These are phyloP conservation scores for Mesembryanthemum crystallinum DNA, from an alignment of 148 eudicot species.

Conservation along the genomic window DNA sequence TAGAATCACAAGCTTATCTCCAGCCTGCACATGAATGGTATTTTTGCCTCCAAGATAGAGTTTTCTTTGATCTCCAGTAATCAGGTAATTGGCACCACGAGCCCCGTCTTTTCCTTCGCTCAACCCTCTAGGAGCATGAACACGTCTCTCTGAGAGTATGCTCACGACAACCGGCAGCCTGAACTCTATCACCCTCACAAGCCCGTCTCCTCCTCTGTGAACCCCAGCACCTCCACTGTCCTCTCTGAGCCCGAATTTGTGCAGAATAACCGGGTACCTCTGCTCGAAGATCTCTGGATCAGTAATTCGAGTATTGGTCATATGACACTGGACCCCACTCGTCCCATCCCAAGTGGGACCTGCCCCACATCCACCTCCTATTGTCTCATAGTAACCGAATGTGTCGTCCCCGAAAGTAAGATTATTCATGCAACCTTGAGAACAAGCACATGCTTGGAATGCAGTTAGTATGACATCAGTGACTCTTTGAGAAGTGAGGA, in stretches of 20 bases:
- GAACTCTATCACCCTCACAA: constrained; percentile 89
- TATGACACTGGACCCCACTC: constrained; percentile 94
- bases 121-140: constrained; percentile 90
- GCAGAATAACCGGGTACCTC: constrained; percentile 89
- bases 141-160: constrained; percentile 92
- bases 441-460: constrained; percentile 95
- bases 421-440: constrained; percentile 99
- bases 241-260: constrained; percentile 74
- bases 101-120: constrained; percentile 82
- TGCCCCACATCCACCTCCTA: constrained; percentile 95
- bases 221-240: constrained; percentile 82
- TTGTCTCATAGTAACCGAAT: constrained; percentile 92
- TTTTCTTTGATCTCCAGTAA: constrained; percentile 60
- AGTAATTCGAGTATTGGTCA: constrained; percentile 95
- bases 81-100: constrained; percentile 72
- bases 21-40: constrained; percentile 72
- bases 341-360: constrained; percentile 94
- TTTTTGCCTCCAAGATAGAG: constrained; percentile 88
- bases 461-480: constrained; percentile 94
- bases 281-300: constrained; percentile 99
- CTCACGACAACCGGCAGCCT: constrained; percentile 78
- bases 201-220: constrained; percentile 91
- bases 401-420: constrained; percentile 89
- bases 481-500: constrained; percentile 89
- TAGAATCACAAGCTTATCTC: constrained; percentile 73